Conservation (phyloP, 805 yeast genomes). For the Ogataea neopini region DNA sequence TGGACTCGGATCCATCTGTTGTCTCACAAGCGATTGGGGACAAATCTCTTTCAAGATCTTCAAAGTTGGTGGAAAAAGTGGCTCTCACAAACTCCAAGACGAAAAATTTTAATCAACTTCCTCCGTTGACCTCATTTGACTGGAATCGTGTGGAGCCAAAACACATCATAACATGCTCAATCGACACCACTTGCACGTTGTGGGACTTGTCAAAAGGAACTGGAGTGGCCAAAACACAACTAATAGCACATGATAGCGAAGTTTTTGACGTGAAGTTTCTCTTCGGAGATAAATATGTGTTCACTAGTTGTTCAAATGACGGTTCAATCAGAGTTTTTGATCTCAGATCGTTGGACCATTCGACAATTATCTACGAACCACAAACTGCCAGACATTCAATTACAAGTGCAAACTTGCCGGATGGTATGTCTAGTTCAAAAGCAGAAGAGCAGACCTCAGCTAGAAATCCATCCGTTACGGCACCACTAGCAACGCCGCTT, state of each 20-base stretch:
- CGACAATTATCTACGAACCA: slow-evolving; percentile 92
- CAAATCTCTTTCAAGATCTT: slow-evolving; percentile 3
- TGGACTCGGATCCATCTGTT: slow-evolving; percentile 15
- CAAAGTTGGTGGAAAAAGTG: slow-evolving; percentile 39
- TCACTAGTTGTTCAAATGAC: slow-evolving; percentile 93
- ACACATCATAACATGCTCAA: slow-evolving; percentile 76
- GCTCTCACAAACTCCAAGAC: slow-evolving; percentile 44
- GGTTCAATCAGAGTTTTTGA: slow-evolving; percentile 94
- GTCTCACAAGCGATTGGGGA: slow-evolving; percentile 7
- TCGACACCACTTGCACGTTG: slow-evolving; percentile 95
- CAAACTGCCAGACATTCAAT: slow-evolving; percentile 30
- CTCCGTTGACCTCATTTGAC: slow-evolving; percentile 93
- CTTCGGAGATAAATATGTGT: slow-evolving; percentile 69
- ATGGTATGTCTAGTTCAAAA: not conserved
- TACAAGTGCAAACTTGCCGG: not conserved
- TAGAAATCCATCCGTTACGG: slow-evolving; percentile 6
- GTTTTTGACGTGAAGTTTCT: slow-evolving; percentile 90
- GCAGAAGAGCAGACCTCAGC: not conserved
- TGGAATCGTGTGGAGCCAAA: slow-evolving; percentile 80
- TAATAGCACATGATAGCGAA: slow-evolving; percentile 95
- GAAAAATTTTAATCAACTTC: slow-evolving; percentile 53
- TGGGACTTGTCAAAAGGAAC: slow-evolving; percentile 78
- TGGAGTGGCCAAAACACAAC: slow-evolving; percentile 80
- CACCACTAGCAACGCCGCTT: slow-evolving; percentile 53
- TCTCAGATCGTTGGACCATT: slow-evolving; percentile 83